A percentile compares a stretch with the other conserved stretches of the same genome.
phyloP scores from a whole-genome alignment of 2,329 filamentous ascomycete species.

The Fusarium devonianum region DNA sequence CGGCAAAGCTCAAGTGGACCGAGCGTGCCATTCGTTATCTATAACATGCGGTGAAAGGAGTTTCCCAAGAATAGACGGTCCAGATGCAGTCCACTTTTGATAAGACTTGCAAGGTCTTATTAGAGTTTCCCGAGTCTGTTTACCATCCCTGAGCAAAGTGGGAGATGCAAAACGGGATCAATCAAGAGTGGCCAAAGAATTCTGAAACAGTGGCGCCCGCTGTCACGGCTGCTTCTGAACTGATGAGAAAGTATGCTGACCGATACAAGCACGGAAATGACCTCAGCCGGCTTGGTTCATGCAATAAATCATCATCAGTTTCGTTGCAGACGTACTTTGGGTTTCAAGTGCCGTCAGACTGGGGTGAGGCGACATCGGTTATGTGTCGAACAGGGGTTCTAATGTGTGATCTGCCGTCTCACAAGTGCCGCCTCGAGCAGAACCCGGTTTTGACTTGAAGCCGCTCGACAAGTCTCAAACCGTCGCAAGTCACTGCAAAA shows the following conservation, averaged over 20 bases:
- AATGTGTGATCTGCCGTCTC: conserved; percentile 38
- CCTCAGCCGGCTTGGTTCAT: conserved; percentile 21
- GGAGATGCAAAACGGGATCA: too few relatives aligned
- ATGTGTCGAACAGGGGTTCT: conserved; percentile 4
- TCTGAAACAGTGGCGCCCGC: background rate
- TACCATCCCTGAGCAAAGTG: too few relatives aligned
- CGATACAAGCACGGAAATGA: conserved; percentile 13
- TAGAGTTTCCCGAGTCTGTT: too few relatives aligned
- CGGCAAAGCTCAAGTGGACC: conserved; percentile 21
- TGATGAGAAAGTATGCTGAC: too few relatives aligned
- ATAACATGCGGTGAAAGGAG: too few relatives aligned
- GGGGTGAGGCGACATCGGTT: background rate
- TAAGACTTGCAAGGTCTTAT: too few relatives aligned
- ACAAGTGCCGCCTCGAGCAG: conserved; percentile 30
- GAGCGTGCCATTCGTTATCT: too few relatives aligned
- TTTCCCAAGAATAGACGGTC: too few relatives aligned
- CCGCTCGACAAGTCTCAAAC: background rate
- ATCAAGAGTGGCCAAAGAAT: background rate
- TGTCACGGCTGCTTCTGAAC: background rate
- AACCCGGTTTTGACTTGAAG: conserved; percentile 36
- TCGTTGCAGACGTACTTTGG: conserved; percentile 7
- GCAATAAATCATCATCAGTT: background rate
- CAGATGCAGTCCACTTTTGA: too few relatives aligned
- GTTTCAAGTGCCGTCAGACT: background rate
- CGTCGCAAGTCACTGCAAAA: background rate